phyloP scores from a whole-genome alignment of 768 basidiomycete species.

The Phallus indusiatus region DNA sequence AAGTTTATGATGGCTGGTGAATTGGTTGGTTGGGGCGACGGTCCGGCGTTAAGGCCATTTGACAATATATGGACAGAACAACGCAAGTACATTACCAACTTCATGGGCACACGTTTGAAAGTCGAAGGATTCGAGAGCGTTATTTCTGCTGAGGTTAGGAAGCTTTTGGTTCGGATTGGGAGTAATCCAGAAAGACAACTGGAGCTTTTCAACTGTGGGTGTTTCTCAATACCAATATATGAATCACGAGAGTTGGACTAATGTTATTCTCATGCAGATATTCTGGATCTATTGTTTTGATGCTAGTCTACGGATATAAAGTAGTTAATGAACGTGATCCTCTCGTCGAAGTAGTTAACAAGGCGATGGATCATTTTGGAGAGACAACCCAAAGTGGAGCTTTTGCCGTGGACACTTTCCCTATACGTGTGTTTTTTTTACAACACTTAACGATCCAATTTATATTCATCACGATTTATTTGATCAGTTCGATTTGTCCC shows the following conservation, averaged over 20 bases:
- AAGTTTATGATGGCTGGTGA: not conserved
- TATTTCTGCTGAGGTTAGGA: slow-evolving; percentile 11
- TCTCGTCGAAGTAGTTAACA: slow-evolving; percentile 32
- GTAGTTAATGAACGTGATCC: slow-evolving; percentile 30
- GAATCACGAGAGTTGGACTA: not conserved
- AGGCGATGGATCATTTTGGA: slow-evolving; percentile 10
- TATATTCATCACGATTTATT: not conserved
- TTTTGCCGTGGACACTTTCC: slow-evolving; percentile 18
- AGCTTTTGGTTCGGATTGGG: slow-evolving; percentile 10
- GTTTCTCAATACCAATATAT: not conserved
- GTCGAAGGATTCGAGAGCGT: slow-evolving; percentile 12
- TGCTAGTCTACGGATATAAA: slow-evolving; percentile 46
- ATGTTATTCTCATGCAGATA: slow-evolving; percentile 11
- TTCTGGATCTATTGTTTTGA: slow-evolving; percentile 19
- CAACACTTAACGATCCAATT: not conserved
- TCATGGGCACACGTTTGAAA: slow-evolving; percentile 16
- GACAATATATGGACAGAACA: slow-evolving; percentile 15
- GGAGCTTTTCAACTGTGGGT: slow-evolving; percentile 14
- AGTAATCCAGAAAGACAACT: slow-evolving; percentile 11
- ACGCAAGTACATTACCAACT: slow-evolving; percentile 15
- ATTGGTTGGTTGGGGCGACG: not conserved
- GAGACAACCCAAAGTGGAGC: slow-evolving; percentile 12
- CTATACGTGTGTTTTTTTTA: slow-evolving; percentile 12
- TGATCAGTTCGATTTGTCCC: slow-evolving; percentile 21
- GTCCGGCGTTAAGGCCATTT: not conserved